Evolutionary conservation across 2,329 filamentous ascomycete genomes (phyloP).

Genomic region (Tolypocladium endophyticum): DNA sequence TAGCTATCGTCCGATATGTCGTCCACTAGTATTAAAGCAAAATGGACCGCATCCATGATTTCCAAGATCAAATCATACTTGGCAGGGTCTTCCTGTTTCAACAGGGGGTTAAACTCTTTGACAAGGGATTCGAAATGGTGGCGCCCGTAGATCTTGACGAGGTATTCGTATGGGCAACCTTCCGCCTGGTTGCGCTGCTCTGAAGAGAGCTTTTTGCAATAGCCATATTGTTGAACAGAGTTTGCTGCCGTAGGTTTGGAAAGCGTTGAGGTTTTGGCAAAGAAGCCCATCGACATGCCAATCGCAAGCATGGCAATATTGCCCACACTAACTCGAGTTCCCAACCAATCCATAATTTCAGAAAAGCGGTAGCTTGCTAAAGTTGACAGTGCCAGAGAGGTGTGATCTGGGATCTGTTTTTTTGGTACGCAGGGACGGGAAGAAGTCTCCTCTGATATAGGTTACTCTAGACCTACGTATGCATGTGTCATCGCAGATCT

Average conservation of each 20-base stretch:
- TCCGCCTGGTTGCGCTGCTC: neutral
- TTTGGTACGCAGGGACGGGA: neutral
- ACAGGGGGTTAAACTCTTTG: slow-evolving; percentile 1
- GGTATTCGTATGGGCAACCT: slow-evolving; percentile 6
- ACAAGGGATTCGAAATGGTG: slow-evolving; percentile 6
- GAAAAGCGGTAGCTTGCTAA: neutral
- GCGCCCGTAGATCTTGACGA: slow-evolving; percentile 5
- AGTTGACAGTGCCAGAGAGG: neutral
- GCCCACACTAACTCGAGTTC: neutral
- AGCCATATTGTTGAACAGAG: slow-evolving; percentile 1
- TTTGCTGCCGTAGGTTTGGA: neutral
- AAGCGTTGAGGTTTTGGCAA: neutral
- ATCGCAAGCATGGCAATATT: neutral
- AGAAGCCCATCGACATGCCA: slow-evolving; percentile 1
- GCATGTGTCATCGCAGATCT: neutral
- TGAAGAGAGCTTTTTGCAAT: slow-evolving; percentile 1
- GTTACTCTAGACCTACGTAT: neutral
- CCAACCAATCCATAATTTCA: neutral
- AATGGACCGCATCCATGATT: slow-evolving; percentile 9
- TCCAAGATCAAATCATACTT: slow-evolving; percentile 6
- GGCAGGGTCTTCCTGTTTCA: slow-evolving; percentile 1
- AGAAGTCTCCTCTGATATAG: neutral
- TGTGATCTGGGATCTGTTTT: neutral
- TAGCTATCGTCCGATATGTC: slow-evolving; percentile 8
- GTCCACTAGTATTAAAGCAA: slow-evolving; percentile 7